Conservation (phyloP, 108 stramenopile species). For the Conticribra weissflogii region DNA sequence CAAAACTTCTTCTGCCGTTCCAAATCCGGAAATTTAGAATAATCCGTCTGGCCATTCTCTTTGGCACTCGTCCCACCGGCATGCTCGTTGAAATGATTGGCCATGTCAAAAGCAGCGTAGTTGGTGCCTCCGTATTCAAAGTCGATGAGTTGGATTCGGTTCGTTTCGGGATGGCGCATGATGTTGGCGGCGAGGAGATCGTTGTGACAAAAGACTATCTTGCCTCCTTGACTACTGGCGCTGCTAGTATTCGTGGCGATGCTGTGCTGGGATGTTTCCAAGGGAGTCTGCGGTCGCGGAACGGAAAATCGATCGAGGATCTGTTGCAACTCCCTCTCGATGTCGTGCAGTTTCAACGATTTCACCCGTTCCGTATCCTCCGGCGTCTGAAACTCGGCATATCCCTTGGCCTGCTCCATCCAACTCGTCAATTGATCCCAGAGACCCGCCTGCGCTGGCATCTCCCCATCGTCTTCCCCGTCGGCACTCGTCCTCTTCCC, state of each 20-base stretch:
- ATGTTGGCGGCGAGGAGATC: slow-evolving; percentile 87
- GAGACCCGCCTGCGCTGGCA: slow-evolving; percentile 33
- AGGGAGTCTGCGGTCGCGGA: no score
- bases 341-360: slow-evolving; percentile 57
- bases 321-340: slow-evolving; percentile 20
- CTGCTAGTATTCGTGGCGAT: not conserved
- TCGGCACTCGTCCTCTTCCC: slow-evolving; percentile 17
- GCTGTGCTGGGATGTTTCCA: not conserved
- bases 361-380: slow-evolving; percentile 48
- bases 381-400: slow-evolving; percentile 38
- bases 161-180: slow-evolving; percentile 42
- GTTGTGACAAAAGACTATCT: slow-evolving; percentile 88
- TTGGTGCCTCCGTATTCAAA: slow-evolving; percentile 91
- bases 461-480: no score
- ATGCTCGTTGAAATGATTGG: slow-evolving; percentile 92
- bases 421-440: slow-evolving; percentile 61
- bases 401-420: slow-evolving; percentile 65
- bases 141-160: slow-evolving; percentile 81
- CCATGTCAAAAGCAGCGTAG: slow-evolving; percentile 85
- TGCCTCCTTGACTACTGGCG: not conserved
- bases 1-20: slow-evolving; percentile 57
- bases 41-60: slow-evolving; percentile 67
- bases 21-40: slow-evolving; percentile 55
- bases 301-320: slow-evolving; percentile 22
- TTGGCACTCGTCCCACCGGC: slow-evolving; percentile 68